Evolutionary conservation across 768 basidiomycete species (phyloP).

Genomic region (Boletales sp.): DNA sequence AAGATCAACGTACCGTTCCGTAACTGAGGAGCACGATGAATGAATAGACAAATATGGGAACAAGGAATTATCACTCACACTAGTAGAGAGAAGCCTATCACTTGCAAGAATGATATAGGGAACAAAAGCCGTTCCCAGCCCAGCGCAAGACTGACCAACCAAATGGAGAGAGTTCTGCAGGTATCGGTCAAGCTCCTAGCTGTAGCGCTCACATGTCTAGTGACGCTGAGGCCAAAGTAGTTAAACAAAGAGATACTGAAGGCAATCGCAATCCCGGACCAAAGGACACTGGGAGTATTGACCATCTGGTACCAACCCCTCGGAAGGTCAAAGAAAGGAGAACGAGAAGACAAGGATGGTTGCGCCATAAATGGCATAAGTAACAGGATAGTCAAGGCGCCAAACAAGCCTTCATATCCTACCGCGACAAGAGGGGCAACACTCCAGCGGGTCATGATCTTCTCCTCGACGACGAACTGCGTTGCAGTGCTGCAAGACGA

Average conservation of each 20-base stretch:
- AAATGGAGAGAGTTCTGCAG: conserved; percentile 93
- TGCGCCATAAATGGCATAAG: conserved; percentile 79
- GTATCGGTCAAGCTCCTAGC: conserved; percentile 91
- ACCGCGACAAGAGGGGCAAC: conserved; percentile 91
- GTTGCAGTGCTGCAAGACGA: conserved; percentile 64
- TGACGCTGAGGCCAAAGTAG: conserved; percentile 88
- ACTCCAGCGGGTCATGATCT: conserved; percentile 84
- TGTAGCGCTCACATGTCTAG: conserved; percentile 90
- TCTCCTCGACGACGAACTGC: conserved; percentile 96
- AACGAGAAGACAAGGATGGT: conserved; percentile 55
- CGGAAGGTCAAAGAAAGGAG: conserved; percentile 82
- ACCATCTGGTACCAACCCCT: conserved; percentile 90
- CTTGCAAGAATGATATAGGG: conserved; percentile 80
- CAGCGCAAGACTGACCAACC: conserved; percentile 83
- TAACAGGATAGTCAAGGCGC: conserved; percentile 71
- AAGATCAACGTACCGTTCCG: conserved; percentile 61
- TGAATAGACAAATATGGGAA: conserved; percentile 9
- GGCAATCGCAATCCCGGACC: conserved; percentile 67
- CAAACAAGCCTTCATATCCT: conserved; percentile 92
- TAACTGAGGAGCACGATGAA: conserved; percentile 46
- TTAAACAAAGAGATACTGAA: conserved; percentile 81
- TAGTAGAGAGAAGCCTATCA: conserved; percentile 80
- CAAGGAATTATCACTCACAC: conserved; percentile 58
- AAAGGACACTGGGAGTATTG: conserved; percentile 66
- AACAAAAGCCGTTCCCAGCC: conserved; percentile 88